Percentiles rank a stretch among this genome's conserved stretches.
Conservation (phyloP, 1,139 yeast genomes). For the Geotrichum siamense region DNA sequence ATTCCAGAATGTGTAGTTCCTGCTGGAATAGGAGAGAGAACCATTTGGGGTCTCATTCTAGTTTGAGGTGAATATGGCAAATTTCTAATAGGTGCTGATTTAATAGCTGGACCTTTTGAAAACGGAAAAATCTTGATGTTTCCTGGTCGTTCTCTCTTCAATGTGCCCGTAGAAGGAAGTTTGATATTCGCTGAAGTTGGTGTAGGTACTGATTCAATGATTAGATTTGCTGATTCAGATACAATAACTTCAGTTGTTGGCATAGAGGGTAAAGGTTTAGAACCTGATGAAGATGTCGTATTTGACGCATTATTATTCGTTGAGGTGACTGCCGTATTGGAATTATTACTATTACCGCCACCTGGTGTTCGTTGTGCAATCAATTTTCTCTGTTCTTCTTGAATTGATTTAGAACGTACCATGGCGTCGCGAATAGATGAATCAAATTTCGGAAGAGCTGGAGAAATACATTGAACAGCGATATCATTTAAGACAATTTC, state of each 20-base stretch:
- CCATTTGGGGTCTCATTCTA: slow-evolving; percentile 6
- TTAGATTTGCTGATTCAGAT: slow-evolving; percentile 16
- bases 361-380: slow-evolving; percentile 27
- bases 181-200: slow-evolving; percentile 13
- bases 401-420: slow-evolving; percentile 24
- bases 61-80: slow-evolving; percentile 16
- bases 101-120: slow-evolving; percentile 13
- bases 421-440: slow-evolving; percentile 16
- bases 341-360: not conserved
- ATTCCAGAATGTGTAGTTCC: too few species aligned
- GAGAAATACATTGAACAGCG: slow-evolving; percentile 38
- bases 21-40: slow-evolving; percentile 3
- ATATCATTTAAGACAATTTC: slow-evolving; percentile 32
- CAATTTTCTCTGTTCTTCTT: slow-evolving; percentile 33
- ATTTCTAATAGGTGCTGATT: slow-evolving; percentile 17
- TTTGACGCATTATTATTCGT: slow-evolving; percentile 4
- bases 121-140: slow-evolving; percentile 14
- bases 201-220: slow-evolving; percentile 17
- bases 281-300: not conserved
- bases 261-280: slow-evolving; percentile 4
- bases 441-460: slow-evolving; percentile 33
- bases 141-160: slow-evolving; percentile 13
- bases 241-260: slow-evolving; percentile 12
- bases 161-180: slow-evolving; percentile 4
- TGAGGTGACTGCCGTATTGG: slow-evolving; percentile 6